Evolutionary conservation across 306 rosid genomes (phyloP).

Genomic region (Cucurbita moschata): DNA sequence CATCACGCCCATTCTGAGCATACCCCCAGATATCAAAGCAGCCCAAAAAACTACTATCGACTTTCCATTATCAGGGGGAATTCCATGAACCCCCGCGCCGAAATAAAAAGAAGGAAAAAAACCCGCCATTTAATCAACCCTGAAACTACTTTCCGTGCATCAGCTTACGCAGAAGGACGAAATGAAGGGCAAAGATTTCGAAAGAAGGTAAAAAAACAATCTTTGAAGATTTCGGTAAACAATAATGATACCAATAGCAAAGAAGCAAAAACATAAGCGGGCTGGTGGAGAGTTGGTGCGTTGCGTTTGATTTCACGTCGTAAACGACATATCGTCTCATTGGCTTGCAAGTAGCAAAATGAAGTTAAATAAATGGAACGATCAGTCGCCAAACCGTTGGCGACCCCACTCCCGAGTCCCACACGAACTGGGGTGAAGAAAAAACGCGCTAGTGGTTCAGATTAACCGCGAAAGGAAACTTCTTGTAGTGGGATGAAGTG

Average conservation of each 20-base stretch:
- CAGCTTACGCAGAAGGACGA: not conserved
- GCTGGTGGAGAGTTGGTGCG: not conserved
- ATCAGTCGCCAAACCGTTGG: not conserved
- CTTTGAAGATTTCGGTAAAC: too few relatives aligned
- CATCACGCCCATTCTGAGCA: slow-evolving; percentile 45
- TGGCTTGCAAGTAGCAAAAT: not conserved
- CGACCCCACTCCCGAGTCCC: not conserved
- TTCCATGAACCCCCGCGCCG: not conserved
- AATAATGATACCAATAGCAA: too few relatives aligned
- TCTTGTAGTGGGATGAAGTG: not conserved
- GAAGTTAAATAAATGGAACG: not conserved
- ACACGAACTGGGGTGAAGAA: not conserved
- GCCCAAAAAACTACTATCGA: slow-evolving; percentile 32
- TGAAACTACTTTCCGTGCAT: not conserved
- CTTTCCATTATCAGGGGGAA: not conserved
- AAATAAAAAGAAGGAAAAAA: not conserved
- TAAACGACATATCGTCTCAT: not conserved
- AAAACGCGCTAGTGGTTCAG: not conserved
- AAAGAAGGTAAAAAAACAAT: too few relatives aligned
- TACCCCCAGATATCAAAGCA: slow-evolving; percentile 80
- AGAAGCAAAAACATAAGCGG: too few relatives aligned
- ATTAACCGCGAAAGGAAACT: slow-evolving; percentile 5
- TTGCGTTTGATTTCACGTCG: not conserved
- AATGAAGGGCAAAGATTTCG: not conserved
- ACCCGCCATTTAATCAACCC: not conserved